Base-by-base conservation (phyloP, 768 basidiomycete species). In the Hericium alpestre region DNA sequence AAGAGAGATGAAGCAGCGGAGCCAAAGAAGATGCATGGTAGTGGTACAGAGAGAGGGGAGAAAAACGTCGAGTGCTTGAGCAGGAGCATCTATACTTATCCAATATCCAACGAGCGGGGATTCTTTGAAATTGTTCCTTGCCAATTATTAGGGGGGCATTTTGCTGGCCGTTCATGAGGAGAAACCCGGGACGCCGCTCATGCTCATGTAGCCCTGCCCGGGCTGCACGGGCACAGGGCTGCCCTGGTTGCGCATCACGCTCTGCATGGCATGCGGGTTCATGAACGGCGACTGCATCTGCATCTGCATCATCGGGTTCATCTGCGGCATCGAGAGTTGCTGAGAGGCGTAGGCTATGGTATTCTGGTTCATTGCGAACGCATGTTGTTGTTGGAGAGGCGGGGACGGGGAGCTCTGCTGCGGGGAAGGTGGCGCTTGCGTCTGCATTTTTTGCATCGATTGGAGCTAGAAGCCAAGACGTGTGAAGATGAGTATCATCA, bases 201-300 rank as follows among this genome's bases (percentile, higher is more conserved):
- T 65, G 61, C 61, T 58, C 63, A 70, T 65, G 59, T 66, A 72
- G 59, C 66, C 67, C 57, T 70, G 68, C 16, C 61, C 62, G 11
- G 82, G 83, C 12, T 70, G 67, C 20, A 59, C 61, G 10, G 82
- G 84, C 13, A 74, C 78, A 13, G 87, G 86, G 66, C 81, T 87
- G 12, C 86, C 80, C 32, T 32, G 32, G 69, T 91, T 86, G 58
- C 89, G 80, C 87, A 91, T 84, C 56, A 90, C 86, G 61, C 86
- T 89, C 65, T 89, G 87, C 83, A 90, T 88, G n/a, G 86, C 80
- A 60, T 86, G 85, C 40, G 79, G 76, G 61, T 83, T 78, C 23
- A 75, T 77, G 64, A 79, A 82, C 54, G 80, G 76, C 15, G 72
- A 63, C 22, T 68, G 72, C 73, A 76, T 77, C 67, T 68, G 77